These are phyloP conservation scores for Metarhizium guizhouense DNA, from an alignment of 2,329 filamentous ascomycete genomes.

Conservation along the genomic window DNA sequence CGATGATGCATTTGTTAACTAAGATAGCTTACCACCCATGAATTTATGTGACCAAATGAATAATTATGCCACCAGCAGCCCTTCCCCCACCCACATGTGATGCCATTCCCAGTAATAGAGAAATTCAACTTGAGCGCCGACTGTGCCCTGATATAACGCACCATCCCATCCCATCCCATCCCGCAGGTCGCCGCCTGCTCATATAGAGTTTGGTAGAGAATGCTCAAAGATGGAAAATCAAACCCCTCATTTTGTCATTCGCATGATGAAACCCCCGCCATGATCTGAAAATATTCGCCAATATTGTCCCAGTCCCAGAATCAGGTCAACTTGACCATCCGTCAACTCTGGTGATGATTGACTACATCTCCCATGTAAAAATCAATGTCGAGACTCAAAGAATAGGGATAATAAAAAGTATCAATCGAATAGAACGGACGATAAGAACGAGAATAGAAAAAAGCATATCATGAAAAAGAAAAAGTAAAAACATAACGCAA, in stretches of 20 bases:
- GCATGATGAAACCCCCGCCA: not conserved
- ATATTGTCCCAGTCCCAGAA: not conserved
- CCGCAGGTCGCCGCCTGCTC: not conserved
- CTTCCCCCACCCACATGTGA: not conserved
- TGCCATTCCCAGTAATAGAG: not conserved
- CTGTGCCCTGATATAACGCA: not conserved
- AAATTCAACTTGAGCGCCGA: not conserved
- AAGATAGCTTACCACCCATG: conserved; percentile 1
- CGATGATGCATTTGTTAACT: conserved; percentile 41
- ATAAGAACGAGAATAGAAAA: too few relatives aligned
- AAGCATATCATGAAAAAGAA: too few relatives aligned
- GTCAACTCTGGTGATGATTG: too few relatives aligned
- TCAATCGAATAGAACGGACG: too few relatives aligned
- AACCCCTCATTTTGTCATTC: not conserved
- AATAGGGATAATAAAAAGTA: too few relatives aligned
- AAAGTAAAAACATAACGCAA: too few relatives aligned
- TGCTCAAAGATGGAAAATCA: not conserved
- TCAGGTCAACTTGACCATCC: too few relatives aligned
- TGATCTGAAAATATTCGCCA: not conserved
- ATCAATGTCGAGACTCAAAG: too few relatives aligned
- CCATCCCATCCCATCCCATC: not conserved
- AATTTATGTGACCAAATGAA: not conserved
- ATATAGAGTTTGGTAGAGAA: not conserved
- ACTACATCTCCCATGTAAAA: too few relatives aligned
- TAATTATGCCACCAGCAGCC: not conserved